phyloP scores from a whole-genome alignment of 257 asterid species.

The Forsythia suspensa region DNA sequence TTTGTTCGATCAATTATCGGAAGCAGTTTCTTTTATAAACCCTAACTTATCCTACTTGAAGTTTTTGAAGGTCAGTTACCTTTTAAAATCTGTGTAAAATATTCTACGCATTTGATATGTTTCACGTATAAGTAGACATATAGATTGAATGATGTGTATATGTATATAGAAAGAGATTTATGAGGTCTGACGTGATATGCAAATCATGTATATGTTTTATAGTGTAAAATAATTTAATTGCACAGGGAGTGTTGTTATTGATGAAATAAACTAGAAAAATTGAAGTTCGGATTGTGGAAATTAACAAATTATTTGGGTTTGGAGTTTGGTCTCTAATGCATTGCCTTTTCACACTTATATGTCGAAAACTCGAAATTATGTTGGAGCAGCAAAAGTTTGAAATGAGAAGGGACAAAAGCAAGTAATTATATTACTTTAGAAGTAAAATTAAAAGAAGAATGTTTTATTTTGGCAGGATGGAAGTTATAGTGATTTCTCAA shows the following conservation, averaged over 20 bases:
- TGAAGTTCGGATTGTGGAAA: constrained; percentile 3
- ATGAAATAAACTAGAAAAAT: not conserved
- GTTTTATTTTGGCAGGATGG: not conserved
- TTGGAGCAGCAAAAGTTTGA: not conserved
- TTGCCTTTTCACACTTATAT: not conserved
- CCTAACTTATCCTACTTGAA: constrained; percentile 11
- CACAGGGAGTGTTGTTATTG: not conserved
- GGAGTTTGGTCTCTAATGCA: not conserved
- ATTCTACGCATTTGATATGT: not conserved
- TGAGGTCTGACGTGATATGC: not conserved
- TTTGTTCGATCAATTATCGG: not conserved
- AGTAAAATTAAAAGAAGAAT: too few species aligned
- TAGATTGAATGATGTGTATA: not conserved
- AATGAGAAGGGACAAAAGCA: not conserved
- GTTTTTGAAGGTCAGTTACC: constrained; percentile 12
- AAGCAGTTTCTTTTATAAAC: not conserved
- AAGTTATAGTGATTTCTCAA: not conserved
- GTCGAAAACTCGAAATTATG: not conserved
- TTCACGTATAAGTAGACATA: too few species aligned
- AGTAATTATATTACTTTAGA: not conserved
- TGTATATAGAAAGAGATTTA: not conserved
- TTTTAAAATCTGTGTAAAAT: not conserved
- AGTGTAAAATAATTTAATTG: not conserved
- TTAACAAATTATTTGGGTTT: not conserved
- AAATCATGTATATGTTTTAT: not conserved